A percentile compares a stretch with the other conserved stretches of the same genome.
Conservation (phyloP, 305 asterid genomes). For the Lippia alba region DNA sequence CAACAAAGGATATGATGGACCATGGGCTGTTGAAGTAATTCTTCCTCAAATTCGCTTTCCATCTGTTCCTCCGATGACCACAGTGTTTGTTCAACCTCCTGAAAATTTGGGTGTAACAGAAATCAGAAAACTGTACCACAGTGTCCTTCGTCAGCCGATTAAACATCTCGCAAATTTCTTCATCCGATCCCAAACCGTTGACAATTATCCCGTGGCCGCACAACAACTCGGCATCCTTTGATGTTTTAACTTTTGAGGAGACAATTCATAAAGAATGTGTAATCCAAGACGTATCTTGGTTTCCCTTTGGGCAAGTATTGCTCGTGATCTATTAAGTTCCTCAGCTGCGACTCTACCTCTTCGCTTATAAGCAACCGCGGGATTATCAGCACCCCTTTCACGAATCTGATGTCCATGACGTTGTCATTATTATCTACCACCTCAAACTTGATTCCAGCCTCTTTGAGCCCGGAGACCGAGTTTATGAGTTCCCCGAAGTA, state of each 20-base stretch:
- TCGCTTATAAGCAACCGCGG: too few relatives aligned
- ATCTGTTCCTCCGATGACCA: constrained; percentile 1
- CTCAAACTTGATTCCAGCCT: constrained; percentile 18
- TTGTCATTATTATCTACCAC: not conserved
- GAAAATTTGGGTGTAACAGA: constrained; percentile 24
- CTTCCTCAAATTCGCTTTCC: constrained; percentile 7
- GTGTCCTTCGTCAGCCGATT: constrained; percentile 22
- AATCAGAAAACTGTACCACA: not conserved
- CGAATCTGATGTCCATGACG: too few relatives aligned
- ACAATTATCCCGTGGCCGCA: constrained; percentile 26
- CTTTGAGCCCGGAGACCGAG: constrained; percentile 7
- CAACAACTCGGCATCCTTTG: constrained; percentile 23
- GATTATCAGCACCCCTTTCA: too few relatives aligned
- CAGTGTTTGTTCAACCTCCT: not conserved
- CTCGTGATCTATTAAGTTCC: too few relatives aligned
- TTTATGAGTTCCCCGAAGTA: constrained; percentile 26
- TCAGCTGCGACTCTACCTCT: too few relatives aligned
- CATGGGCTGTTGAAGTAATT: constrained; percentile 25
- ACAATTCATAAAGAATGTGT: constrained; percentile 16
- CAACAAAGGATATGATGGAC: constrained; percentile 15
- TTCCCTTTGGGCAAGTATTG: too few relatives aligned
- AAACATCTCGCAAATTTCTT: constrained; percentile 13
- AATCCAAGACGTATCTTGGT: too few relatives aligned
- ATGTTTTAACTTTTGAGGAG: constrained; percentile 18
- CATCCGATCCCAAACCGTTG: constrained; percentile 28